These are phyloP conservation scores for Ophiostoma triangulosporum DNA, from an alignment of 2,329 filamentous ascomycete genomes.

Conservation along the genomic window DNA sequence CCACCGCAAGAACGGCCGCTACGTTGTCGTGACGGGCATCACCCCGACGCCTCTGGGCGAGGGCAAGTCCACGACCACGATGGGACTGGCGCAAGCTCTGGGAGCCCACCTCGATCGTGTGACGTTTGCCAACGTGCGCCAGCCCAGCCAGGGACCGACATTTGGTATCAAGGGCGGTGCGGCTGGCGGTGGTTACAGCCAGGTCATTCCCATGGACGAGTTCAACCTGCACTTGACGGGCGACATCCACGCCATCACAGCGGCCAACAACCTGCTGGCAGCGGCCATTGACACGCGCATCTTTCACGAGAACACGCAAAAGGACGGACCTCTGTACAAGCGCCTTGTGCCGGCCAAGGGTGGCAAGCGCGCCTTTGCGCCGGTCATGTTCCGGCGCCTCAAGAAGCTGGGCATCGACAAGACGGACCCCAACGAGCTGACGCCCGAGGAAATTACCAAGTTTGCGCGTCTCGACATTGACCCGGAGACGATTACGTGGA, in stretches of 20 bases:
- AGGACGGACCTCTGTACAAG: conserved; percentile 74
- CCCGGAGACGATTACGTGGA: conserved; percentile 93
- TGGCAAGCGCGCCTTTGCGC: conserved; percentile 72
- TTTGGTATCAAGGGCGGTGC: conserved; percentile 99
- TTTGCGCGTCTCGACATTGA: conserved; percentile 97
- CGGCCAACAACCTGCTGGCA: conserved; percentile 91
- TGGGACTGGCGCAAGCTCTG: conserved; percentile 86
- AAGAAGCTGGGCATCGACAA: conserved; percentile 95
- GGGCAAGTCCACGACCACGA: conserved; percentile 95
- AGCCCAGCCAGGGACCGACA: conserved; percentile 92
- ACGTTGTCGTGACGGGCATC: conserved; percentile 88
- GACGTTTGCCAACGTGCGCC: conserved; percentile 90
- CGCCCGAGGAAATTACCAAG: conserved; percentile 70
- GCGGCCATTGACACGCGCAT: conserved; percentile 96
- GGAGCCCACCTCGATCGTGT: conserved; percentile 78
- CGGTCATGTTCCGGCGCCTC: conserved; percentile 82
- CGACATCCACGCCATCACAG: conserved; percentile 94
- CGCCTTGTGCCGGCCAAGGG: conserved; percentile 83
- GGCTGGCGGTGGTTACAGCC: conserved; percentile 92
- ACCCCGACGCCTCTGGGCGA: conserved; percentile 93
- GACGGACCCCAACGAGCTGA: conserved; percentile 83
- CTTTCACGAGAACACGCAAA: conserved; percentile 94
- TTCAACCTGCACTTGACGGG: conserved; percentile 97
- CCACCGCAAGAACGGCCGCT: conserved; percentile 79
- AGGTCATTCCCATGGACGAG: conserved; percentile 99